Evolutionary conservation across 345 rosid species (phyloP), one percentile per base, ranked within the genome.

Genomic region (Salix purpurea): DNA sequence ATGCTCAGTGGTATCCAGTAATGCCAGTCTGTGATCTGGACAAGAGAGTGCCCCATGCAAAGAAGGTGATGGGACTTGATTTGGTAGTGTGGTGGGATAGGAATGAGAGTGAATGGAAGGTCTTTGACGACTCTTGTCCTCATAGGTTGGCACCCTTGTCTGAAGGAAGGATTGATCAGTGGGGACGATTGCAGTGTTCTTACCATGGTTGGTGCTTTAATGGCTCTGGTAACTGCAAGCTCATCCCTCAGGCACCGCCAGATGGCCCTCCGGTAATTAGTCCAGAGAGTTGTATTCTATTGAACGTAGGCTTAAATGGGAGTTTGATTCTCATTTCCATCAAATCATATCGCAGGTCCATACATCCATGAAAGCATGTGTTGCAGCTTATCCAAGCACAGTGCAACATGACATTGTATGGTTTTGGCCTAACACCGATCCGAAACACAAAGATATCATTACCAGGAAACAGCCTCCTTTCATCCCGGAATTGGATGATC

Each of bases 401-500:
- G 87, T 92, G 72, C 94, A 94, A 56, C 91, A 91, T 76, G 96
- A 87, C 61, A 89, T 94, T 19, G 84, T 94, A 67, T 94, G 97
- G 98, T 88, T 94, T 86, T 94, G 98, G 97, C 98, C 98, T 15
- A 92, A 88, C 69, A 65, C 80, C 70, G 97, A 91, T 86, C 91
- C 97, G 61, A 83, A 80, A 67, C 89, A 80, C 89, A 91, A 85
- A 81, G 89, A 94, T 64, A 86, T 92, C 61, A 67, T 91, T 48
- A 74, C 56, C 46, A 88, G 84, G 69, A 86, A 89, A 67, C 86
- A 89, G 77, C 98, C 98, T 42, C 98, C 97, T 5, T 88, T 62
- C 76, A 85, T 94, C 32, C 91, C 94, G 0, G 94, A 85, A 81
- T 66, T 91, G 72, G 98, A 91, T 28, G 97, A 94, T 32, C 97